These are phyloP conservation scores for Thalassiosira profunda DNA, from an alignment of 108 stramenopile species.

Conservation along the genomic window DNA sequence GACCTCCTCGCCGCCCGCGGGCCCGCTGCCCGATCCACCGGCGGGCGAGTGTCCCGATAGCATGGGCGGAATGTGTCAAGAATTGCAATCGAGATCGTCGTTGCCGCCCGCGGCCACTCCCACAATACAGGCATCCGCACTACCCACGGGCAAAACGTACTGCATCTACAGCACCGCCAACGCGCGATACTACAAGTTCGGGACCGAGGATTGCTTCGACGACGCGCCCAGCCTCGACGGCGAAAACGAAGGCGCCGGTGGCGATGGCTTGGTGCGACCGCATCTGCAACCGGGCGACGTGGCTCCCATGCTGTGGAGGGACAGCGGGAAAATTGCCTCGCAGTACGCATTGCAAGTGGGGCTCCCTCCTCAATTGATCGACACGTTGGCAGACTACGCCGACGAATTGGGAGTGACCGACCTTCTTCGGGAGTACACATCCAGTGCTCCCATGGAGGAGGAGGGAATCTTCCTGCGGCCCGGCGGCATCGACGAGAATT, in stretches of 20 bases:
- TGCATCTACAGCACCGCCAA: not conserved
- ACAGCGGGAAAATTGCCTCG: conserved; percentile 15
- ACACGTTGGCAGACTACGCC: conserved; percentile 40
- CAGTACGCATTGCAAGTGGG: conserved; percentile 48
- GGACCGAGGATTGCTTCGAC: not conserved
- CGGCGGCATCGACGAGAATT: not conserved
- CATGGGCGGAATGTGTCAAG: no score
- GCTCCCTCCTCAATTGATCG: conserved; percentile 24
- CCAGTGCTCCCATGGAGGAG: conserved; percentile 4
- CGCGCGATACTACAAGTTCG: not conserved
- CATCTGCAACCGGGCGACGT: conserved; percentile 4
- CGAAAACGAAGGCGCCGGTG: not conserved
- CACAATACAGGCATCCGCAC: no score
- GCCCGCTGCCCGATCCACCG: no score
- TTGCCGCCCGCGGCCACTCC: no score
- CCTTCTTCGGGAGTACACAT: conserved; percentile 26
- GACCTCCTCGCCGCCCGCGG: no score
- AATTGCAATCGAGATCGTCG: no score
- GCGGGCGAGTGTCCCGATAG: no score
- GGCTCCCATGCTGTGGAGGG: conserved; percentile 18
- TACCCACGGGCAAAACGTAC: no score
- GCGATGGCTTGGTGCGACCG: conserved; percentile 42
- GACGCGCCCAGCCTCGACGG: not conserved
- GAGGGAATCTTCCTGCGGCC: not conserved
- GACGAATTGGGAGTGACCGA: conserved; percentile 46